Evolutionary conservation across 1,284 basidiomycete species (phyloP).

Genomic region (Ustilago esculenta): DNA sequence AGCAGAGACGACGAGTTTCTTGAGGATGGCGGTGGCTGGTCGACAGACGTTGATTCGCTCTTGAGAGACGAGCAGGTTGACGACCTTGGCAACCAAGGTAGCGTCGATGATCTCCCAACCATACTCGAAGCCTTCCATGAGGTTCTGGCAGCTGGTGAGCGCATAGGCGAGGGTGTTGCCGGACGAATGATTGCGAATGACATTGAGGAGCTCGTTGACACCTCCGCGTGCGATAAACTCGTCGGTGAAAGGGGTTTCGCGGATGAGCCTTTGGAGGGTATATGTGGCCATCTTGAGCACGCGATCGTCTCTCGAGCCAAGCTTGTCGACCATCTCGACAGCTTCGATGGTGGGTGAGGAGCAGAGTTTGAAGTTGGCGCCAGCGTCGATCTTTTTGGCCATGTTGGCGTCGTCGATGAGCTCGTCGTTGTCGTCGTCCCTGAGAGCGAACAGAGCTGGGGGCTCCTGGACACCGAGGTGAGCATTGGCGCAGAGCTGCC

Average conservation of each 20-base stretch:
- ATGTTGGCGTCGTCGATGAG: constrained; percentile 79
- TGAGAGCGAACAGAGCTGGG: constrained; percentile 80
- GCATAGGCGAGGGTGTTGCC: constrained; percentile 91
- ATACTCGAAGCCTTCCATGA: constrained; percentile 68
- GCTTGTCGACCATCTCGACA: constrained; percentile 79
- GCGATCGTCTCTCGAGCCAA: constrained; percentile 74
- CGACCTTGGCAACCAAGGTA: constrained; percentile 78
- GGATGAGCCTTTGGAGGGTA: constrained; percentile 83
- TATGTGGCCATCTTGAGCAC: constrained; percentile 76
- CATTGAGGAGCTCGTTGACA: constrained; percentile 50
- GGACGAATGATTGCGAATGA: constrained; percentile 68
- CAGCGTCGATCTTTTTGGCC: constrained; percentile 59
- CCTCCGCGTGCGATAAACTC: constrained; percentile 85
- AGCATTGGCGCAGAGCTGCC: constrained; percentile 66
- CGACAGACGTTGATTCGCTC: constrained; percentile 83
- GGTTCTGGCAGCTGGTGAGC: constrained; percentile 81
- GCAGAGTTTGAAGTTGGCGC: constrained; percentile 71
- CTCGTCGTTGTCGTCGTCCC: constrained; percentile 82
- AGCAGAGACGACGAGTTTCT: constrained; percentile 75
- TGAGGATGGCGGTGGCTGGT: constrained; percentile 93
- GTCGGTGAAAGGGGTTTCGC: constrained; percentile 87
- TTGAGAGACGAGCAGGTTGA: constrained; percentile 75
- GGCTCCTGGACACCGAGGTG: constrained; percentile 83
- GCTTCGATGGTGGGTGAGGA: constrained; percentile 84
- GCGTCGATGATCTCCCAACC: constrained; percentile 79